phyloP scores from a whole-genome alignment of 208 protist genomes.

The Lotmaria passim region DNA sequence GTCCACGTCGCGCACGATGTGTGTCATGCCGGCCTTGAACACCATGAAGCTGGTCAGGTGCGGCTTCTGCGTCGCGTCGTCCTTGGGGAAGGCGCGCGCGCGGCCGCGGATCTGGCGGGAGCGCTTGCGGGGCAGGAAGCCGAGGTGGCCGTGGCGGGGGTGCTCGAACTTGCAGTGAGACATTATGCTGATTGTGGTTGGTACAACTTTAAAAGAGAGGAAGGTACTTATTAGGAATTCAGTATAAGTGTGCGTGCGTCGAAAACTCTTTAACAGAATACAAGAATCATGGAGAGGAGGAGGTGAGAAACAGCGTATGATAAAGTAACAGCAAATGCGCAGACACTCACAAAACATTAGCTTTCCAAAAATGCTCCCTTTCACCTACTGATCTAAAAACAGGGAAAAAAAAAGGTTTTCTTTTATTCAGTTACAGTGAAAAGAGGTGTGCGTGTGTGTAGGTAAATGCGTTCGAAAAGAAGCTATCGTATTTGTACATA shows the following conservation, averaged over 20 bases:
- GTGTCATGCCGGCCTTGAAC: slow-evolving; percentile 99
- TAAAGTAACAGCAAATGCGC: not conserved
- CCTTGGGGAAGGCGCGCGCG: slow-evolving; percentile 96
- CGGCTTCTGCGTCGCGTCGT: slow-evolving; percentile 92
- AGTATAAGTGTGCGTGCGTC: not conserved
- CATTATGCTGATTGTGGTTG: slow-evolving; percentile 32
- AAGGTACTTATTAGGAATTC: not conserved
- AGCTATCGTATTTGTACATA: too few species aligned
- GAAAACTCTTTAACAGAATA: too few species aligned
- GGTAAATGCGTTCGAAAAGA: not conserved
- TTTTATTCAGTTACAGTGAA: not conserved
- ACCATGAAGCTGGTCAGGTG: slow-evolving; percentile 98
- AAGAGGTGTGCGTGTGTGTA: not conserved
- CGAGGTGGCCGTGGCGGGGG: slow-evolving; percentile 98
- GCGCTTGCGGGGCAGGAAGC: slow-evolving; percentile 98
- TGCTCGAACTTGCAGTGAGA: slow-evolving; percentile 98
- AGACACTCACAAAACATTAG: not conserved
- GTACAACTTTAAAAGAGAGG: not conserved
- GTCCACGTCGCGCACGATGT: slow-evolving; percentile 99
- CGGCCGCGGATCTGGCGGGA: slow-evolving; percentile 92
- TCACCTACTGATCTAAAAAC: not conserved
- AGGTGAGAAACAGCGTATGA: too few species aligned
- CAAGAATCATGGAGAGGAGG: too few species aligned
- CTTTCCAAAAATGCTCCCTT: not conserved
- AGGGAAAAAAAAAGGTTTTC: not conserved